These are phyloP conservation scores for Tripidium arundinaceum DNA, from an alignment of 202 grass and related monocot genomes.

Conservation along the genomic window DNA sequence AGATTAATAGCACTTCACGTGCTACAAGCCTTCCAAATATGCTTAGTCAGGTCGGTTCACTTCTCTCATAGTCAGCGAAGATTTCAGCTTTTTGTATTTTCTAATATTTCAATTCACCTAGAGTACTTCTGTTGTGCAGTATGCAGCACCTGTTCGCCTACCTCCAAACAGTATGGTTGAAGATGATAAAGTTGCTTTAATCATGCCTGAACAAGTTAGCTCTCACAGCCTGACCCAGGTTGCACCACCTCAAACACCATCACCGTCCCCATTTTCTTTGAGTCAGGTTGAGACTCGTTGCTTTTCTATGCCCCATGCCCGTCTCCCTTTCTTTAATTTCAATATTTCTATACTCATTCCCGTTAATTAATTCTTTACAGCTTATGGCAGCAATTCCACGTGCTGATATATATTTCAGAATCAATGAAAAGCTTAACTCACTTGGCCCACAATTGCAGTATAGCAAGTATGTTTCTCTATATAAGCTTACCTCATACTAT, in stretches of 20 bases:
- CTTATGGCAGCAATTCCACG: conserved; percentile 68
- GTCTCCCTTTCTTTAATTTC: too few relatives aligned
- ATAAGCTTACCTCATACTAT: too few relatives aligned
- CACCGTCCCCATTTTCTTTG: conserved; percentile 65
- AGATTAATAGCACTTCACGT: conserved; percentile 54
- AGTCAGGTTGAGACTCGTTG: conserved; percentile 79
- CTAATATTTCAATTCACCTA: too few relatives aligned
- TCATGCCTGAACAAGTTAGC: conserved; percentile 68
- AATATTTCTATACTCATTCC: too few relatives aligned
- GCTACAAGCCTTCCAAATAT: conserved; percentile 52
- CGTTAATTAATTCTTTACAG: too few relatives aligned
- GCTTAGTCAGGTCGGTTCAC: conserved; percentile 50
- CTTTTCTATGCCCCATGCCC: too few relatives aligned
- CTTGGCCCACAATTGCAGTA: conserved; percentile 66
- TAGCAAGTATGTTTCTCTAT: conserved; percentile 48
- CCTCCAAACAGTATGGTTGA: conserved; percentile 55
- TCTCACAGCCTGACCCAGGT: conserved; percentile 54
- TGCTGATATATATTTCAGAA: conserved; percentile 59
- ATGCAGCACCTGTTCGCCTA: conserved; percentile 50
- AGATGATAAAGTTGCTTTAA: conserved; percentile 64
- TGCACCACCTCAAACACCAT: conserved; percentile 41
- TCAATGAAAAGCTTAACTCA: conserved; percentile 70
- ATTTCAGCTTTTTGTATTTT: conserved; percentile 7
- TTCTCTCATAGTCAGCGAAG: too few relatives aligned
- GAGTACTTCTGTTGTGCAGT: too few relatives aligned